phyloP scores from a whole-genome alignment of 495 filamentous ascomycete genomes.

The Coniosporium apollinis region DNA sequence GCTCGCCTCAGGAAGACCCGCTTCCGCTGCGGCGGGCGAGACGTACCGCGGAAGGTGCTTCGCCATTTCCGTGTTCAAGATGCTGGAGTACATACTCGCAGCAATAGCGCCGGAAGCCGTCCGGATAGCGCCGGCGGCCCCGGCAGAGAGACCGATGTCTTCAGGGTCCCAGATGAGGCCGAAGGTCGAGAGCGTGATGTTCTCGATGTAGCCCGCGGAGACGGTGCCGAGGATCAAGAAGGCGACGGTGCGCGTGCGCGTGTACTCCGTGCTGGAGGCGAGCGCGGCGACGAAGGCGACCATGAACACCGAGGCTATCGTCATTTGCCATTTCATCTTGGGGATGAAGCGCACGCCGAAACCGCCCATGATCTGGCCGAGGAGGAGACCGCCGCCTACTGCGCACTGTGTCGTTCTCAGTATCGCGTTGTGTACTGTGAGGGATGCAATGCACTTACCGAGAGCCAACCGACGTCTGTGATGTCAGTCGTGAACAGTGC shows the following conservation, averaged over 20 bases:
- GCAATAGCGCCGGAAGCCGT: slow-evolving; percentile 6
- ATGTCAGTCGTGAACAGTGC: no score
- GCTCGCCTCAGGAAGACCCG: slow-evolving; percentile 5
- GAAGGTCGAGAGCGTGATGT: slow-evolving; percentile 8
- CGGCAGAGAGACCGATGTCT: slow-evolving; percentile 8
- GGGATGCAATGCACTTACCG: no score
- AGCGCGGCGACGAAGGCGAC: no score
- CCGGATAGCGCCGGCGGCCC: slow-evolving; percentile 7
- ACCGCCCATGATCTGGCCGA: no score
- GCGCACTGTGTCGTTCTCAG: no score
- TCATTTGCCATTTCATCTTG: no score
- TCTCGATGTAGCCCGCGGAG: slow-evolving; percentile 12
- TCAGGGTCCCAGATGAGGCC: slow-evolving; percentile 10
- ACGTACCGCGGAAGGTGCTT: slow-evolving; percentile 11
- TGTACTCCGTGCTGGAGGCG: slow-evolving; percentile 6
- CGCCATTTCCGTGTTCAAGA: slow-evolving; percentile 4
- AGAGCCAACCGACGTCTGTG: no score
- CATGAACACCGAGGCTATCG: no score
- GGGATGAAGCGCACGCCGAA: no score
- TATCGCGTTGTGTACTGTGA: no score
- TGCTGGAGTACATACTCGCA: slow-evolving; percentile 9
- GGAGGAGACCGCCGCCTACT: no score
- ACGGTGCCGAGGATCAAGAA: slow-evolving; percentile 10
- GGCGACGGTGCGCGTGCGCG: slow-evolving; percentile 5
- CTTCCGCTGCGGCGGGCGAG: slow-evolving; percentile 3